These are phyloP conservation scores for Paxillus ammoniavirescens DNA, from an alignment of 768 basidiomycete genomes.

Conservation along the genomic window DNA sequence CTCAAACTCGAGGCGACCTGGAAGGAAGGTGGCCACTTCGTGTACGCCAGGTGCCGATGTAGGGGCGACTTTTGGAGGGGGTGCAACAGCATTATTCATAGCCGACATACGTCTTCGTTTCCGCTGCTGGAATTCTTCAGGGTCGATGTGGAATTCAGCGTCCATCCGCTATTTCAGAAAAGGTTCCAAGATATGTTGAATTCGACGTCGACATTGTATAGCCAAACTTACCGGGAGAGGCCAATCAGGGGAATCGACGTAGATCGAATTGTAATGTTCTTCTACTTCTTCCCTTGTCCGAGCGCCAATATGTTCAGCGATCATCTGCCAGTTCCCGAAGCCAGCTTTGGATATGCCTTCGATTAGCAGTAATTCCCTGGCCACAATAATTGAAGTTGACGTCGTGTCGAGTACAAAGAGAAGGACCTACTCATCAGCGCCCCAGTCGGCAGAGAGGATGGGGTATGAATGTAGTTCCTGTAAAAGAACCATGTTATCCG, in stretches of 20 bases:
- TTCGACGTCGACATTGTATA: conserved; percentile 5
- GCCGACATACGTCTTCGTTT: conserved; percentile 88
- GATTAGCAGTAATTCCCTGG: conserved; percentile 83
- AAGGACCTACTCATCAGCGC: conserved; percentile 85
- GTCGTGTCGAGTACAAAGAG: neutral
- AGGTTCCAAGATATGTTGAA: conserved; percentile 1
- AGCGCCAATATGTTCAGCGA: conserved; percentile 92
- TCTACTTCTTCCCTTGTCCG: conserved; percentile 93
- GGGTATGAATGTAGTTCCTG: conserved; percentile 97
- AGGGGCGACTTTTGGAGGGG: conserved; percentile 70
- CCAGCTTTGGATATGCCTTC: conserved; percentile 88
- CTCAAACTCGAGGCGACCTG: conserved; percentile 97
- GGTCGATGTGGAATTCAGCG: conserved; percentile 64
- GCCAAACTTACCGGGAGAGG: conserved; percentile 70
- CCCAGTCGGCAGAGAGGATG: conserved; percentile 94
- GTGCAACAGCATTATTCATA: conserved; percentile 58
- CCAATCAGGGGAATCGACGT: conserved; percentile 76
- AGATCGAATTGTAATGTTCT: conserved; percentile 80
- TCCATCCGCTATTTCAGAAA: conserved; percentile 39
- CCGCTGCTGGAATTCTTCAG: conserved; percentile 80
- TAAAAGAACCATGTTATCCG: neutral
- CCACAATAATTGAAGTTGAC: conserved; percentile 3
- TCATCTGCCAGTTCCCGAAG: conserved; percentile 95
- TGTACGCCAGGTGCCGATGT: conserved; percentile 90
- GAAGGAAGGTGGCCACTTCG: conserved; percentile 90